Percentiles rank a stretch among this genome's conserved stretches.
Conservation (phyloP, 768 basidiomycete species). For the Russula brevipes region DNA sequence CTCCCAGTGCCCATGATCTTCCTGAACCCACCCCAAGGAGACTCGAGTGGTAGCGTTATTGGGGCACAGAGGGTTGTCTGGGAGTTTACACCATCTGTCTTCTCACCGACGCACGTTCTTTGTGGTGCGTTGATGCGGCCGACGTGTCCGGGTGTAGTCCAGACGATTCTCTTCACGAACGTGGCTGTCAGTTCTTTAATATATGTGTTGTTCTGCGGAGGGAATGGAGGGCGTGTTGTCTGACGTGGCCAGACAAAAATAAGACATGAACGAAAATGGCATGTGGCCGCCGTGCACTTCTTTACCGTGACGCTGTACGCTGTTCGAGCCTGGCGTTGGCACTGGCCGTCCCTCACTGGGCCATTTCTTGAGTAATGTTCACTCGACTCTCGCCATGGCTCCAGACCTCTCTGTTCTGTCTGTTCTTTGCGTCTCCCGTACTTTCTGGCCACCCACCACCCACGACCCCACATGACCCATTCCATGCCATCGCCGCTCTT, state of each 20-base stretch:
- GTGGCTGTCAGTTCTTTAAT: slow-evolving; percentile 8
- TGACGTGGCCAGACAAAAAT: slow-evolving; percentile 1
- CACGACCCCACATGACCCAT: slow-evolving; percentile 50
- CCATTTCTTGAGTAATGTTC: slow-evolving; percentile 8
- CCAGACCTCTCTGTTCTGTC: not conserved
- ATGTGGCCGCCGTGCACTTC: not conserved
- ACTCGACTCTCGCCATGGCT: slow-evolving; percentile 9
- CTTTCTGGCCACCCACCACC: slow-evolving; percentile 34
- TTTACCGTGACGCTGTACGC: too few relatives aligned
- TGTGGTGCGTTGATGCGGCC: not conserved
- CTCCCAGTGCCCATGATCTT: slow-evolving; percentile 14
- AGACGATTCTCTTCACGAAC: not conserved
- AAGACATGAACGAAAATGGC: not conserved
- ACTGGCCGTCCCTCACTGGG: not conserved
- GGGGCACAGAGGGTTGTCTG: not conserved
- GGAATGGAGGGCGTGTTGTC: not conserved
- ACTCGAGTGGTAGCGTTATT: not conserved
- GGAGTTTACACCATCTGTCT: not conserved
- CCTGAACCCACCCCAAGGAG: not conserved
- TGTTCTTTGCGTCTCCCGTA: slow-evolving; percentile 30
- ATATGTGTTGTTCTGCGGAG: slow-evolving; percentile 1
- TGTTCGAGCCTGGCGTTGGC: not conserved
- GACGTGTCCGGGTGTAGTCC: slow-evolving; percentile 7
- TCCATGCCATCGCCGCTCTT: slow-evolving; percentile 50
- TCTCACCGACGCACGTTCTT: not conserved